These are phyloP conservation scores for Lichtheimia ramosa DNA, from an alignment of 371 early-diverging fungal genomes.

Conservation along the genomic window DNA sequence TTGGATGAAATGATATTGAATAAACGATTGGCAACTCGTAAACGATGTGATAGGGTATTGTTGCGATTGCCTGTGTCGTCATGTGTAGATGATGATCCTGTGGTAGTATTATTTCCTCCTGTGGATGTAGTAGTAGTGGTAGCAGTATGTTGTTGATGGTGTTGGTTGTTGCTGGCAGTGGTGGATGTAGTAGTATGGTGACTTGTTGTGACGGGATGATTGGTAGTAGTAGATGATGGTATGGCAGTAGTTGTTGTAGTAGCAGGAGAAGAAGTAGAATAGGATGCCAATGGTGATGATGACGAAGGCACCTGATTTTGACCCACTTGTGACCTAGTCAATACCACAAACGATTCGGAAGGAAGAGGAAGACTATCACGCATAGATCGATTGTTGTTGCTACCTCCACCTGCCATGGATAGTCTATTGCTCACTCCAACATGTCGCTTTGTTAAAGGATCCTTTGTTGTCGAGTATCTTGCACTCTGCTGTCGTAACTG, in stretches of 20 bases:
- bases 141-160: too few relatives aligned
- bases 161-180: too few relatives aligned
- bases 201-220: neutral
- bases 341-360: conserved; percentile 59
- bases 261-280: neutral
- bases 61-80: conserved; percentile 25
- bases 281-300: neutral
- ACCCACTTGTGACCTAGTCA: conserved; percentile 41
- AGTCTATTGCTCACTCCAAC: neutral
- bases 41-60: conserved; percentile 53
- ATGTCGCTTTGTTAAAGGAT: neutral
- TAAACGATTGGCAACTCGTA: conserved; percentile 65
- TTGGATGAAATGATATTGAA: conserved; percentile 72
- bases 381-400: conserved; percentile 13
- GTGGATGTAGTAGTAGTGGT: too few relatives aligned
- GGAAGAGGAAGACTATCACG: conserved; percentile 33
- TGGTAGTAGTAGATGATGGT: neutral
- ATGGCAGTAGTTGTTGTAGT: neutral
- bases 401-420: conserved; percentile 5
- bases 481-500: conserved; percentile 5
- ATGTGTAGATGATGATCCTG: conserved; percentile 5
- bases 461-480: neutral
- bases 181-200: neutral
- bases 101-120: neutral
- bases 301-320: neutral